Conservation (phyloP, 768 basidiomycete species). For the Cystofilobasidium bisporidii region DNA sequence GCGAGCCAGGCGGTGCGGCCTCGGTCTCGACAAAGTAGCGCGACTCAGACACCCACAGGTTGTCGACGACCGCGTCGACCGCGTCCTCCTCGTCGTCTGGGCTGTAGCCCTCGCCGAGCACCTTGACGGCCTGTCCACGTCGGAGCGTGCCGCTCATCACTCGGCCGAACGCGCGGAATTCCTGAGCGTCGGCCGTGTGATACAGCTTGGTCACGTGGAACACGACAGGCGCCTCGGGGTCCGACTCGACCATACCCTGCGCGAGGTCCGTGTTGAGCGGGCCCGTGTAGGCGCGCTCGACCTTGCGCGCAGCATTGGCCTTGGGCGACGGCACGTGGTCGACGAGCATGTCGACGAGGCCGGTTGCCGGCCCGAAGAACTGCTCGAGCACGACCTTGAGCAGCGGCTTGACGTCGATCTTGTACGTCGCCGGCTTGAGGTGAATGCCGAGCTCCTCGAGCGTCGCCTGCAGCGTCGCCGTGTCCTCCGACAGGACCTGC, state of each 20-base stretch:
- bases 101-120: constrained; percentile 95
- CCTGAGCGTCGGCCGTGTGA: constrained; percentile 91
- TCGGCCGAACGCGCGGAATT: constrained; percentile 91
- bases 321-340: constrained; percentile 69
- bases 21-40: constrained; percentile 88
- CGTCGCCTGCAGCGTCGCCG: constrained; percentile 73
- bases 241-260: constrained; percentile 68
- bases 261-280: constrained; percentile 73
- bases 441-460: constrained; percentile 66
- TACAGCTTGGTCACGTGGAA: constrained; percentile 90
- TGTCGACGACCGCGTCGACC: constrained; percentile 72
- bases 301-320: constrained; percentile 41
- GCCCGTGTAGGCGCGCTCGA: constrained; percentile 78
- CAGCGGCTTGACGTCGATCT: constrained; percentile 94
- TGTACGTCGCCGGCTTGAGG: constrained; percentile 87
- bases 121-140: constrained; percentile 77
- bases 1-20: constrained; percentile 80
- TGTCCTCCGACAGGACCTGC: constrained; percentile 81
- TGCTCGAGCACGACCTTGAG: constrained; percentile 87
- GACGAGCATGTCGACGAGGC: constrained; percentile 83
- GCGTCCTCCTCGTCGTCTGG: constrained; percentile 99
- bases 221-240: constrained; percentile 77
- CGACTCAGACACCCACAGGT: constrained; percentile 82
- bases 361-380: constrained; percentile 85
- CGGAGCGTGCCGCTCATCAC: constrained; percentile 82